Conservation (phyloP, 257 asterid species). For the Solanum megistacrolobum region DNA sequence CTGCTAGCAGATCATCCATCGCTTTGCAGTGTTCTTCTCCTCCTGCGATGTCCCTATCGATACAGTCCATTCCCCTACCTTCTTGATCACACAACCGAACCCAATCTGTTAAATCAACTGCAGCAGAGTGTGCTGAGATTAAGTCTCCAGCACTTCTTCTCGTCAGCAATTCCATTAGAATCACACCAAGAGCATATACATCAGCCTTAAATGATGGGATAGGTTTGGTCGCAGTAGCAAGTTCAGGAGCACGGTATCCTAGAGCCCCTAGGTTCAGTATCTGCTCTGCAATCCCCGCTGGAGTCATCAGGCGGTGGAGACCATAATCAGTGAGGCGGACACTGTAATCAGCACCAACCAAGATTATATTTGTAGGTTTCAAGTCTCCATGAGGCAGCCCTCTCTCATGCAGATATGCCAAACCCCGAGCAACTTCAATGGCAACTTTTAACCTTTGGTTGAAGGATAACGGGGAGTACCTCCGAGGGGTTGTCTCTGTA, state of each 20-base stretch:
- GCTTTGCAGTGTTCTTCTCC: conserved; percentile 70
- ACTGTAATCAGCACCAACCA: conserved; percentile 47
- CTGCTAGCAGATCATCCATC: conserved; percentile 75
- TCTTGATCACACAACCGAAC: conserved; percentile 75
- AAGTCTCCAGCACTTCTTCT: conserved; percentile 97
- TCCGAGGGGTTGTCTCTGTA: conserved; percentile 89
- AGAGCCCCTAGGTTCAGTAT: conserved; percentile 83
- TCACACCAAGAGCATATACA: conserved; percentile 90
- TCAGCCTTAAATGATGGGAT: conserved; percentile 75
- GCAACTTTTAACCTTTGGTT: conserved; percentile 66
- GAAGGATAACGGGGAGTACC: conserved; percentile 78
- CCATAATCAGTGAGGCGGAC: conserved; percentile 73
- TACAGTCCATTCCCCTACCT: conserved; percentile 87
- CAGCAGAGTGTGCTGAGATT: conserved; percentile 86
- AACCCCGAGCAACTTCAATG: conserved; percentile 69
- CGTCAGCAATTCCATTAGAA: conserved; percentile 86
- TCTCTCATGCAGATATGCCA: conserved; percentile 68
- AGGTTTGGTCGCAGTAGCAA: conserved; percentile 53
- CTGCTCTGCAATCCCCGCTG: conserved; percentile 83
- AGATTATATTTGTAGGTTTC: conserved; percentile 79
- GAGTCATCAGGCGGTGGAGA: conserved; percentile 93
- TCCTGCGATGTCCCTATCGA: conserved; percentile 76
- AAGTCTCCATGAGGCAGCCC: conserved; percentile 92
- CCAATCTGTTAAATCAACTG: conserved; percentile 97
- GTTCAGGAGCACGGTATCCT: conserved; percentile 92